Evolutionary conservation across 2,329 filamentous ascomycete species (phyloP).

Genomic region (Dactylellina parvicollis): DNA sequence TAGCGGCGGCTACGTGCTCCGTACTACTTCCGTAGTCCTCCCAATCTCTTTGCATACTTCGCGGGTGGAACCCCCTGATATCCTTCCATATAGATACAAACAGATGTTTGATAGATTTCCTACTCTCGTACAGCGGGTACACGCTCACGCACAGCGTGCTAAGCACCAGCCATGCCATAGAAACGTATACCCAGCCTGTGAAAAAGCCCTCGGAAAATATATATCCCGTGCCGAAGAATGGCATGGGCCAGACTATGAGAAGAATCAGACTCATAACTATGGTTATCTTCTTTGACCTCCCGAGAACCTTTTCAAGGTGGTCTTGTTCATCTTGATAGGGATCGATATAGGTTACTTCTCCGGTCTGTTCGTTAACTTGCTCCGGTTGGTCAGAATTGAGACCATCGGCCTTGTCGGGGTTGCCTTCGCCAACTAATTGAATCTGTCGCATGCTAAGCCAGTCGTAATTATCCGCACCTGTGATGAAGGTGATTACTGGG

Average conservation of each 20-base stretch:
- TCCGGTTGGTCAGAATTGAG: conserved; percentile 77
- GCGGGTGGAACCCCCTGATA: conserved; percentile 61
- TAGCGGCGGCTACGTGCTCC: conserved; percentile 3
- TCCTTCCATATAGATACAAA: conserved; percentile 72
- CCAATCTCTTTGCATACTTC: conserved; percentile 14
- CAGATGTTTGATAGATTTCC: conserved; percentile 72
- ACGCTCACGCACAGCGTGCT: conserved; percentile 76
- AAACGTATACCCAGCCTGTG: conserved; percentile 79
- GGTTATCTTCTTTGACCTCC: conserved; percentile 66
- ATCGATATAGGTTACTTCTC: conserved; percentile 36
- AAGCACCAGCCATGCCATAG: conserved; percentile 82
- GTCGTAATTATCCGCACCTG: conserved; percentile 80
- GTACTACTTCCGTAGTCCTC: conserved; percentile 29
- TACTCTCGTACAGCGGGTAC: conserved; percentile 82
- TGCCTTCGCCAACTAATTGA: conserved; percentile 61
- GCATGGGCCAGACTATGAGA: conserved; percentile 88
- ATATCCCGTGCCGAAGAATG: conserved; percentile 84
- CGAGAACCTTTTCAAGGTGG: conserved; percentile 60
- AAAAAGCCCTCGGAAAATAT: conserved; percentile 85
- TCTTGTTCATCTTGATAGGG: conserved; percentile 27
- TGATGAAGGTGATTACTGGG: conserved; percentile 75
- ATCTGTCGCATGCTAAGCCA: conserved; percentile 85
- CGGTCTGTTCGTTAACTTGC: conserved; percentile 66
- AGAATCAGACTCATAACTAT: conserved; percentile 74
- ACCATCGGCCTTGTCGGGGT: conserved; percentile 23